Conservation (phyloP, 805 yeast genomes). For the Suhomyces vadensis region DNA sequence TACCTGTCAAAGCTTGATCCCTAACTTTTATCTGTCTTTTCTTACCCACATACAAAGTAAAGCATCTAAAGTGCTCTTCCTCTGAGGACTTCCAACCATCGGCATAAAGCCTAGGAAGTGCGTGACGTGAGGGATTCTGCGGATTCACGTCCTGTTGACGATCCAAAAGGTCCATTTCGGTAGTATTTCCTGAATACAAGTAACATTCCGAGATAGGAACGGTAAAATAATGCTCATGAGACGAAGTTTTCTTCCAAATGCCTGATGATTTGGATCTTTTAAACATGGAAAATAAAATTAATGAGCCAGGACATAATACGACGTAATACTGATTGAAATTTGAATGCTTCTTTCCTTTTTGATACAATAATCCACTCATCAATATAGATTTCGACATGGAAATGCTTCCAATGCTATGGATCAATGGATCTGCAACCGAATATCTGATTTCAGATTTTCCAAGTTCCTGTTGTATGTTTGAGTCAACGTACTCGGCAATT, state of each 20-base stretch:
- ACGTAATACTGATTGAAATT: slow-evolving; percentile 62
- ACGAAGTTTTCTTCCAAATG: slow-evolving; percentile 45
- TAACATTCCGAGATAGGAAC: slow-evolving; percentile 70
- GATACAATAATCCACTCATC: slow-evolving; percentile 65
- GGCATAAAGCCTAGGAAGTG: slow-evolving; percentile 68
- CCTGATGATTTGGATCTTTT: slow-evolving; percentile 49
- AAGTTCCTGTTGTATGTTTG: slow-evolving; percentile 45
- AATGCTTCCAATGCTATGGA: slow-evolving; percentile 57
- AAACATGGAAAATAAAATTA: slow-evolving; percentile 57
- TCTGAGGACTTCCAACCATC: slow-evolving; percentile 89
- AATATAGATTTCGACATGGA: slow-evolving; percentile 62
- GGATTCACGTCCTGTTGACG: slow-evolving; percentile 49
- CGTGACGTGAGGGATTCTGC: slow-evolving; percentile 52
- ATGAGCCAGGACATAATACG: slow-evolving; percentile 67
- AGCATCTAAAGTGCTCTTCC: slow-evolving; percentile 71
- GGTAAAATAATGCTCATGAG: slow-evolving; percentile 54
- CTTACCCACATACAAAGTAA: slow-evolving; percentile 81
- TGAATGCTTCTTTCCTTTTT: slow-evolving; percentile 68
- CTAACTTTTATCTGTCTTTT: slow-evolving; percentile 45
- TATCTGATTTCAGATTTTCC: slow-evolving; percentile 20
- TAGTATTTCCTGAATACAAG: slow-evolving; percentile 68
- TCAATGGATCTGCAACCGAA: slow-evolving; percentile 50
- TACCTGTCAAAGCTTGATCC: slow-evolving; percentile 2
- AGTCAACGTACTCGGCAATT: slow-evolving; percentile 58
- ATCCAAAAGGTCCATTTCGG: slow-evolving; percentile 55